phyloP scores from a whole-genome alignment of 805 yeast genomes.

The Maudiozyma bulderi region DNA sequence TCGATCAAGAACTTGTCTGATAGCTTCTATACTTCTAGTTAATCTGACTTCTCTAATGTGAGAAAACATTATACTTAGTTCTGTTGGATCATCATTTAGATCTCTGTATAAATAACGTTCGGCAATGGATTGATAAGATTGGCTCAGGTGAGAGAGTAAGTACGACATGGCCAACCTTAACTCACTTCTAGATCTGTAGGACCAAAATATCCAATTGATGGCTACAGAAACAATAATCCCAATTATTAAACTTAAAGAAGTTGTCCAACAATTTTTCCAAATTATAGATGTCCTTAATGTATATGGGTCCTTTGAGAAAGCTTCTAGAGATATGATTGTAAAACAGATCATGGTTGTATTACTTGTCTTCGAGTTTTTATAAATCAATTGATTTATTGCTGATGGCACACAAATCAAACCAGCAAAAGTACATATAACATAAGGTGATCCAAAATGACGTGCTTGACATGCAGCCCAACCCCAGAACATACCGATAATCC shows the following conservation, averaged over 20 bases:
- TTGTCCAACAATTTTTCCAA: conserved; percentile 34
- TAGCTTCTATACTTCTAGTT: conserved; percentile 35
- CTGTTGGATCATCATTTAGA: conserved; percentile 38
- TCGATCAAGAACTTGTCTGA: conserved; percentile 30
- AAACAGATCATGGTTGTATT: conserved; percentile 33
- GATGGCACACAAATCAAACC: conserved; percentile 29
- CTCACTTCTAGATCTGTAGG: conserved; percentile 37
- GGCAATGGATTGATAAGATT: conserved; percentile 38
- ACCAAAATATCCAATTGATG: conserved; percentile 40
- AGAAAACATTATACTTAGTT: conserved; percentile 34
- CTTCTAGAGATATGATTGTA: conserved; percentile 32
- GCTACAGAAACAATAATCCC: conserved; percentile 31
- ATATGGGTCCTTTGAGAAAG: conserved; percentile 13
- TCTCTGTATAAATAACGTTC: conserved; percentile 43
- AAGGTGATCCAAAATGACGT: conserved; percentile 29
- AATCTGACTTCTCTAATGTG: conserved; percentile 41
- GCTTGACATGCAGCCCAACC: conserved; percentile 39
- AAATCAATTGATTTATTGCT: conserved; percentile 29
- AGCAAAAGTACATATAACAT: conserved; percentile 34
- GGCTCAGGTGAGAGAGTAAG: conserved; percentile 34
- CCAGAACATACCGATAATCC: conserved; percentile 37
- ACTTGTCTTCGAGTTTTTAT: conserved; percentile 36
- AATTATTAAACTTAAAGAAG: conserved; percentile 32
- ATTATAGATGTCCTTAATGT: conserved; percentile 18
- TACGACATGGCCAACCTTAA: conserved; percentile 32